Evolutionary conservation across 768 basidiomycete genomes (phyloP), one percentile per base, ranked within the genome.

Genomic region (Trametes cubensis): DNA sequence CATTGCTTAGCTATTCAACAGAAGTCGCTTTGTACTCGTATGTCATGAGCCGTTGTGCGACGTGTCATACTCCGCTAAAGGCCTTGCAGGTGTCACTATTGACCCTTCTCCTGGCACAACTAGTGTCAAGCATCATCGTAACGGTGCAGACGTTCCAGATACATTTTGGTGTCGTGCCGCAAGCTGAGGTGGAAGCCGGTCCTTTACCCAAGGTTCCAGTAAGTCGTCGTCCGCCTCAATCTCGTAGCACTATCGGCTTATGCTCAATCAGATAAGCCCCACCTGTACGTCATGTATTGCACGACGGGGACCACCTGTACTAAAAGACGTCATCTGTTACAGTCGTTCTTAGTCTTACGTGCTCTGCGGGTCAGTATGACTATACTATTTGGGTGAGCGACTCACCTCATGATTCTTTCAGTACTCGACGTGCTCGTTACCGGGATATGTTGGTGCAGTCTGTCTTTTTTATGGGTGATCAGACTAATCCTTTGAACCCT

Each of bases 391-490:
- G 13, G 25, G 18, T 0, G 15, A 21, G 41, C 17, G 18, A 15
- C 39, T 28, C 30, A 28, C 15, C n/a, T 47, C 21, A 21, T n/a
- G 14, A 26, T 25, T 17, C 11, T 15, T 10, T 11, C 23, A 70
- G 69, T 66, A 5, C 65, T 68, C n/a, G 69, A 70, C 41, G 55
- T 68, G 18, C 54, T 61, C 10, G 55, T 70, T 15, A 70, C 69
- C 10, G 51, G 62, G 4, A 67, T 68, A 17, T 41, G 68, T 69
- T 23, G 18, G 67, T 54, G 8, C 11, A 48, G 26, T 11, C 34
- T 34, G 11, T 23, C 17, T 1, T 15, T 13, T 20, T 13, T 3
- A 26, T n/a, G 25, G 30, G 13, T 15, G 11, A 15, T 18, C 1
- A 30, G 13, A 8, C 28, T 21, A 14, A n/a, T 50, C 7, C 11